Conservation (phyloP, 1,284 basidiomycete genomes). For the Cerrena zonata region DNA sequence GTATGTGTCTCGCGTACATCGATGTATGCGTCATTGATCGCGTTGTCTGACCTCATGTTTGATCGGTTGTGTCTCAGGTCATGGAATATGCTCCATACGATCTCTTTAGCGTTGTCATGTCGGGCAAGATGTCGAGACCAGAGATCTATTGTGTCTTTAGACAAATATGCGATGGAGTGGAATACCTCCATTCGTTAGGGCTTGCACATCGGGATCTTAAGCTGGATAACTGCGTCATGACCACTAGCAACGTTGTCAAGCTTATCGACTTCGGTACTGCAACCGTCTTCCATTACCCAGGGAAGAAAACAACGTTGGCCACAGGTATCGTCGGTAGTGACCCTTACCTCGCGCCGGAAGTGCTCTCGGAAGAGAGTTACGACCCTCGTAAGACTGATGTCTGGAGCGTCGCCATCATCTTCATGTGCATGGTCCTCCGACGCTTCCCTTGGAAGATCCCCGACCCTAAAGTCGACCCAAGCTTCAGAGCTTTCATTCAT, state of each 20-base stretch:
- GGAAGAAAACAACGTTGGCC: constrained; percentile 75
- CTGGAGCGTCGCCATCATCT: constrained; percentile 97
- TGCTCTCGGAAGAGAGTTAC: constrained; percentile 75
- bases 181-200: constrained; percentile 95
- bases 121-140: constrained; percentile 94
- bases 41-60: no score
- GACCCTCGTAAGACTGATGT: constrained; percentile 97
- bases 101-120: constrained; percentile 99
- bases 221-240: constrained; percentile 99
- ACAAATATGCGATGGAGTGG: constrained; percentile 96
- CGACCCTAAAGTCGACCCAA: constrained; percentile 87
- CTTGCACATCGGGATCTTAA: constrained; percentile 98
- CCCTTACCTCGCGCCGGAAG: constrained; percentile 97
- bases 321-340: constrained; percentile 95
- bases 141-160: constrained; percentile 99
- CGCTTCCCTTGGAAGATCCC: constrained; percentile 99
- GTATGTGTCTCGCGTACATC: constrained; percentile 37
- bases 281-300: constrained; percentile 97
- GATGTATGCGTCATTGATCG: not conserved
- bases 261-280: constrained; percentile 99
- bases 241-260: constrained; percentile 88
- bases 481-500: constrained; percentile 86
- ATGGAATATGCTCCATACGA: constrained; percentile 99
- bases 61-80: constrained; percentile 53
- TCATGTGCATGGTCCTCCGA: constrained; percentile 97